These are phyloP conservation scores for Fagopyrum tataricum DNA, from an alignment of 148 eudicot genomes.

Conservation along the genomic window DNA sequence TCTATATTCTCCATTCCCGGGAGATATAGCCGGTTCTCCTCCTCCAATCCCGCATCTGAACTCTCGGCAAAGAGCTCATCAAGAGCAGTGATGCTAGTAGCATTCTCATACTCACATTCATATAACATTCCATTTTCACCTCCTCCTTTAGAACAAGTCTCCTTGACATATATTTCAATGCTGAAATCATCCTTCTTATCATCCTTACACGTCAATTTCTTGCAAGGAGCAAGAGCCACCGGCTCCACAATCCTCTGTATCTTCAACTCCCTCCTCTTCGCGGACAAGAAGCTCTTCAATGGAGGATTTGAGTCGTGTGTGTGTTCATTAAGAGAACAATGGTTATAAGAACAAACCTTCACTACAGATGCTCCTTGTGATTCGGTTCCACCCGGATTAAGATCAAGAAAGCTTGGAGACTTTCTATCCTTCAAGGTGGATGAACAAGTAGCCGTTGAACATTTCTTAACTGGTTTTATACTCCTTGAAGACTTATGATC, in stretches of 20 bases:
- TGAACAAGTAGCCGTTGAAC: constrained; percentile 60
- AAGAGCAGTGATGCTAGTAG: constrained; percentile 13
- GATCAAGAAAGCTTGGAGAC: constrained; percentile 54
- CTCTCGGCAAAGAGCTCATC: constrained; percentile 30
- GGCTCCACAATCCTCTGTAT: constrained; percentile 30
- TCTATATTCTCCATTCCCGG: constrained; percentile 13
- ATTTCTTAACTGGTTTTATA: constrained; percentile 21
- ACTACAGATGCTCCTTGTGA: constrained; percentile 57
- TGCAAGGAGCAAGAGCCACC: background rate
- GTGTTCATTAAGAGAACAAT: constrained; percentile 86
- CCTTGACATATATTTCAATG: constrained; percentile 35
- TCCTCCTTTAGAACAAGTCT: background rate
- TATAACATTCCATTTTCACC: constrained; percentile 18
- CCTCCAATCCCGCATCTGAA: constrained; percentile 57
- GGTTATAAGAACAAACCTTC: constrained; percentile 65
- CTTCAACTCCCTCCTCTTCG: constrained; percentile 47
- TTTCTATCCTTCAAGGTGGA: constrained; percentile 64
- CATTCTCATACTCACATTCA: constrained; percentile 14
- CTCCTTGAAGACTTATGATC: constrained; percentile 48
- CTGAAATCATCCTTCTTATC: constrained; percentile 35
- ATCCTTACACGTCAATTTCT: constrained; percentile 17
- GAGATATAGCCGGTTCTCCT: constrained; percentile 15
- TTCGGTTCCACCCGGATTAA: constrained; percentile 62
- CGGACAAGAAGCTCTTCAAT: constrained; percentile 51
- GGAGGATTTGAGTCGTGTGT: constrained; percentile 48